phyloP scores from a whole-genome alignment of 2,329 filamentous ascomycete genomes.

The Parascedosporium putredinis region DNA sequence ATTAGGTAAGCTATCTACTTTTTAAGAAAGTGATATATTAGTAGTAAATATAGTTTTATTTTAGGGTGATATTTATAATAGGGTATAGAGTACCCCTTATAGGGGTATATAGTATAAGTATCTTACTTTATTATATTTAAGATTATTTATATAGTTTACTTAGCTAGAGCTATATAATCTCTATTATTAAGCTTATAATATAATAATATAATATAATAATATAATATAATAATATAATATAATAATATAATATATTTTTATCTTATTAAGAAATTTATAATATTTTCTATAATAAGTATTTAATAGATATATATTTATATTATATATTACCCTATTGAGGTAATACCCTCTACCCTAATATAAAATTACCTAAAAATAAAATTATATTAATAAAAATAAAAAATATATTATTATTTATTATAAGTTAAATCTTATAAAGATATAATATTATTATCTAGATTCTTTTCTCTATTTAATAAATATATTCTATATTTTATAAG shows the following conservation, averaged over 20 bases:
- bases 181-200: neutral
- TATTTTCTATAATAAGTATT: no score
- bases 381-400: conserved; percentile 3
- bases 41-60: neutral
- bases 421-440: no score
- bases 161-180: neutral
- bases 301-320: neutral
- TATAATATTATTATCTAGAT: no score
- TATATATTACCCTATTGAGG: neutral
- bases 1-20: neutral
- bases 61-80: neutral
- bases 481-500: neutral
- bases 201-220: neutral
- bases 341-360: no score
- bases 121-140: neutral
- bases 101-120: neutral
- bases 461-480: no score
- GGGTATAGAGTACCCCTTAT: no score
- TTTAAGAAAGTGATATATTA: neutral
- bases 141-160: neutral
- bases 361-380: conserved; percentile 8
- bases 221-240: neutral
- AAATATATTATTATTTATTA: no score
- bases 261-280: neutral
- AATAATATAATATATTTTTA: neutral